These are phyloP conservation scores for Pyrenochaeta sp. DNA, from an alignment of 2,329 filamentous ascomycete genomes.

Conservation along the genomic window DNA sequence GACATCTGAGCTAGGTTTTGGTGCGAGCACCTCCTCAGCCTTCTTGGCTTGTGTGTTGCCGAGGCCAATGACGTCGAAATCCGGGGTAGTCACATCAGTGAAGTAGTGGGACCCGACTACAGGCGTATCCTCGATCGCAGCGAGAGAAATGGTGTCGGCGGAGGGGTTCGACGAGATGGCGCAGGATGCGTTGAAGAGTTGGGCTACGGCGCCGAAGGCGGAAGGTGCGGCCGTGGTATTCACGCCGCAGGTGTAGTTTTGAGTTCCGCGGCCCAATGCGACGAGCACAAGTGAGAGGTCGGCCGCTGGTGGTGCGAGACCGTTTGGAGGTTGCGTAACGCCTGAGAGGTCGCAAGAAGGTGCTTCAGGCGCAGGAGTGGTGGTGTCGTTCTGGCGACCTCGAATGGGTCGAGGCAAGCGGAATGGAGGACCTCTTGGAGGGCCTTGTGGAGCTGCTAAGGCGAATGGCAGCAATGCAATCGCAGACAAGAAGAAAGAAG, in stretches of 20 bases:
- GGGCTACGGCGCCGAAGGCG: conserved; percentile 53
- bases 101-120: conserved; percentile 80
- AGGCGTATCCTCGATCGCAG: conserved; percentile 27
- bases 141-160: conserved; percentile 33
- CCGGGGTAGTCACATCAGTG: conserved; percentile 71
- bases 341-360: conserved; percentile 32
- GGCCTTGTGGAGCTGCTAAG: conserved; percentile 29
- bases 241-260: conserved; percentile 58
- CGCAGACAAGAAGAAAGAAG: conserved; percentile 24
- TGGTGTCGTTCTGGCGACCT: conserved; percentile 23
- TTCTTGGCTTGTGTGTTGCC: conserved; percentile 73
- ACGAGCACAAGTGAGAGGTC: conserved; percentile 52
- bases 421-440: conserved; percentile 10
- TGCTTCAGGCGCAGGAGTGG: conserved; percentile 1
- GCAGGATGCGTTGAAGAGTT: conserved; percentile 36
- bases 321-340: conserved; percentile 34
- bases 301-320: conserved; percentile 30
- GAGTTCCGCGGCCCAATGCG: conserved; percentile 57
- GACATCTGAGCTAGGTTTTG: conserved; percentile 66
- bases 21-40: conserved; percentile 68
- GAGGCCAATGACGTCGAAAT: conserved; percentile 77
- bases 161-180: conserved; percentile 21
- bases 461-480: conserved; percentile 32
- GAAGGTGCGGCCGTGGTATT: conserved; percentile 39
- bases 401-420: conserved; percentile 7